Conservation (phyloP, 2,329 filamentous ascomycete genomes). For the Pseudocercospora vitis region DNA sequence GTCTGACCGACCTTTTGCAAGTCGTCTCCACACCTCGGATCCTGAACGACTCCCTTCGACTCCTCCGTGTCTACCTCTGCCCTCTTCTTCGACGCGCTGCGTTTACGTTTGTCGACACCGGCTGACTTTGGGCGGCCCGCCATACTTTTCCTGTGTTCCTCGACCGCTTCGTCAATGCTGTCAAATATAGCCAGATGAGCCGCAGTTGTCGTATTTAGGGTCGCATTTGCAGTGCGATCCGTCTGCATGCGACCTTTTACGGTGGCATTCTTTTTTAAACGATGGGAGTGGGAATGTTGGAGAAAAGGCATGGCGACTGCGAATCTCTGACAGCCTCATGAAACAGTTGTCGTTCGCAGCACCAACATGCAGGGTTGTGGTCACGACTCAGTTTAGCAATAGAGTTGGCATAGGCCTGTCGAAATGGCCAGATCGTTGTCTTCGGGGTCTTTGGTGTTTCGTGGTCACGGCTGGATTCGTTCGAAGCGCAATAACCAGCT, state of each 20-base stretch:
- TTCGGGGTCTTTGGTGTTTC: neutral
- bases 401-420: constrained; percentile 4
- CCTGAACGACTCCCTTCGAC: constrained; percentile 5
- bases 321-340: constrained; percentile 10
- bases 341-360: constrained; percentile 11
- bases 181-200: constrained; percentile 1
- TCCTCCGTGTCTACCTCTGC: constrained; percentile 3
- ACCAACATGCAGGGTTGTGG: neutral
- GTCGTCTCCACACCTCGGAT: constrained; percentile 21
- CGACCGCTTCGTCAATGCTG: constrained; percentile 14
- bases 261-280: constrained; percentile 6
- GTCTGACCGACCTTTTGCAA: constrained; percentile 20
- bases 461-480: neutral
- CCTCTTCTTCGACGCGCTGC: constrained; percentile 10
- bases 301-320: constrained; percentile 15
- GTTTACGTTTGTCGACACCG: constrained; percentile 22
- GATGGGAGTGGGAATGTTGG: constrained; percentile 12
- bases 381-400: neutral
- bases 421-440: neutral
- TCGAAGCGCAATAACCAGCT: neutral
- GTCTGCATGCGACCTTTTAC: neutral
- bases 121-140: constrained; percentile 17
- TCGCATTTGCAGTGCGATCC: constrained; percentile 3
- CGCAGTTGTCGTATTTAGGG: neutral
- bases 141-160: constrained; percentile 15